Base-by-base conservation (phyloP, 1,284 basidiomycete genomes). In the Boletus sp. region DNA sequence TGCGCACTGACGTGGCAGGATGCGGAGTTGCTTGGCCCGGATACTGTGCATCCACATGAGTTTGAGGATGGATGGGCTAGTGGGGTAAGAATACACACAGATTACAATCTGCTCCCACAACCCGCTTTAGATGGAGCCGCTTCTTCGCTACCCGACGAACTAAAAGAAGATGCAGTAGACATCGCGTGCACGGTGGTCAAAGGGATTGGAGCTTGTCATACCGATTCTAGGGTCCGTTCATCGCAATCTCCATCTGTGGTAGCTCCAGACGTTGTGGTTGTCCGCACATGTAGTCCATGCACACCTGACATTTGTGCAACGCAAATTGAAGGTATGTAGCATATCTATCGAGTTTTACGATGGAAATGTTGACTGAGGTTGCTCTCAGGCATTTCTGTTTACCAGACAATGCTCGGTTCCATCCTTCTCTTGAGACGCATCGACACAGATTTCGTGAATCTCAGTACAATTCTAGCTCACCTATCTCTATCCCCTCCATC, bases 361-460 rank as follows among this genome's bases (percentile, higher is more conserved):
- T 6, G 32, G 19, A 33, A 17, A 22, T 41, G 16, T 44, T 66
- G 22, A 66, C 27, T n/a, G 13, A 10, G 20, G 41, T 25, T 35
- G 17, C 26, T 26, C 12, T 5, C 4, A 87, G 84, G 80, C 54
- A 80, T 87, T 50, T 75, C 81, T 38, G 82, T 86, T 40, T 87
- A 84, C 64, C 82, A 81, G 60, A 82, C 80, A 64, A 71, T 67
- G 45, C 70, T 86, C 8, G 79, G 75, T 36, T 64, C 73, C 12
- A 70, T 70, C 35, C 66, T 72, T 27, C 68, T 86, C 39, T 67
- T 85, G 51, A 79, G 84, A 55, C 77, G 84, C 48, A 78, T 85
- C 44, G 84, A 87, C 66, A 82, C 82, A 22, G 81, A 84, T 58
- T 87, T 82, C 55, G 83, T 87, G 55, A 84, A 87, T 61, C 69